Evolutionary conservation across 176 grass and related monocot genomes (phyloP), one percentile per base, ranked within the genome.

Genomic region (Rhynchospora tenuis): DNA sequence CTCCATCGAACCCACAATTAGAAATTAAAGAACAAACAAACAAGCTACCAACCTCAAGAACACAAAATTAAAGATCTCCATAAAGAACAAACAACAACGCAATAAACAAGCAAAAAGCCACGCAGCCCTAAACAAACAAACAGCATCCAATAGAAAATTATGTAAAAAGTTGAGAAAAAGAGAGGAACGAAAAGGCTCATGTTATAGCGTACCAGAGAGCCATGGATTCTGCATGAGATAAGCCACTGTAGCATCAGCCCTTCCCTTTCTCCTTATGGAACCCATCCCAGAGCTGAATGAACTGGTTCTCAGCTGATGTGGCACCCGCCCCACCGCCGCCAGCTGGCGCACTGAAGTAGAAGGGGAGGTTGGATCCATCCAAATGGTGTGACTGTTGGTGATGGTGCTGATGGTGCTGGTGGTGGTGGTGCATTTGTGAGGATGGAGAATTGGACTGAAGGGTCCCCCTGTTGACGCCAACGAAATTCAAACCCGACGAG

Each of bases 371-470:
- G 0, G 89, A 87, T 19, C 85, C 87, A 50, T 89, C 91, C 65
- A 97, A 57, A 55, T 86, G 52, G 68, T 87, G 47, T 33, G 94
- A 88, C 55, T 90, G 88, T 68, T 81, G 83, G 79, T 92, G 88
- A 38, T 38, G 33, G 5, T n/a, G n/a, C 55, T 88, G 88, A 9
- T 91, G 82, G 4, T 88, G 89, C 0, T 89, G 89, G 80, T 14
- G 85, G 7, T 89, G 89, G 60, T 88, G 83, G 63, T 81, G 85
- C 8, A 89, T 83, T 31, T 88, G 90, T 17, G 78, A 78, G 16
- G 91, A 78, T 81, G 74, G 89, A 46, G 94, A 94, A 94, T 97
- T 97, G 94, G 94, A 97, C 94, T 94, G 94, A 97, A 97, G 94
- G 94, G 94, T 89, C 89, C 94, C 91, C 94, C 94, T 97, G 64